A percentile compares a stretch with the other conserved stretches of the same genome.
Evolutionary conservation across 1,284 basidiomycete genomes (phyloP).

Genomic region (Fistulinella staudtii): DNA sequence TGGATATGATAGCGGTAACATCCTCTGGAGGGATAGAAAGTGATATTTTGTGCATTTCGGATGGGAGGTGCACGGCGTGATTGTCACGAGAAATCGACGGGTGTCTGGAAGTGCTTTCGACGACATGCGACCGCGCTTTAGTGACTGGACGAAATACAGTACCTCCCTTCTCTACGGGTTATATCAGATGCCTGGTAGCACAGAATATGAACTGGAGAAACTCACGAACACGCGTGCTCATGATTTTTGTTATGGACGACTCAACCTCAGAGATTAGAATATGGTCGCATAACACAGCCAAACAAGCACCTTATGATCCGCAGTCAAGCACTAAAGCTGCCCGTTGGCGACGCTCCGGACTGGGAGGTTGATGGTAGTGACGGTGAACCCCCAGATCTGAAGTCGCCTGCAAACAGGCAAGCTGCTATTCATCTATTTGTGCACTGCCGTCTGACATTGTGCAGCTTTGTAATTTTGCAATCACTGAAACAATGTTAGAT

Average conservation of each 20-base stretch:
- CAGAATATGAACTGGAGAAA: conserved; percentile 16
- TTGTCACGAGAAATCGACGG: conserved; percentile 36
- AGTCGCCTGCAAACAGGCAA: conserved; percentile 55
- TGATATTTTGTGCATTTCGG: conserved; percentile 3
- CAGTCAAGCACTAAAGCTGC: conserved; percentile 40
- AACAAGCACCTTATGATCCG: conserved; percentile 30
- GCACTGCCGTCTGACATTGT: conserved; percentile 12
- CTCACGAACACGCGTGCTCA: conserved; percentile 78
- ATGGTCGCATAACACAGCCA: conserved; percentile 23
- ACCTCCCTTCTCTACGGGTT: conserved; percentile 60
- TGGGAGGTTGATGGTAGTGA: conserved; percentile 52
- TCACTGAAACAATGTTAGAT: conserved; percentile 66
- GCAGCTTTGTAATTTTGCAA: conserved; percentile 53
- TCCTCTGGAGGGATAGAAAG: background rate
- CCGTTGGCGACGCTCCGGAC: conserved; percentile 49
- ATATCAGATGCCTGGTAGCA: conserved; percentile 4
- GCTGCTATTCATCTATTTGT: conserved; percentile 4
- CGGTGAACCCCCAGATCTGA: conserved; percentile 36
- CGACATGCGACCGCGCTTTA: conserved; percentile 42
- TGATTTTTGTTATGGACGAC: conserved; percentile 25
- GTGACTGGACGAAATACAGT: conserved; percentile 64
- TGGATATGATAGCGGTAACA: conserved; percentile 12
- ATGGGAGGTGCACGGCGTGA: conserved; percentile 10
- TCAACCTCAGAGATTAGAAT: conserved; percentile 2
- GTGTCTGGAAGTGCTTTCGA: conserved; percentile 34